Evolutionary conservation across 164 flowering plant genomes (phyloP).

Genomic region (Taxillus chinensis): DNA sequence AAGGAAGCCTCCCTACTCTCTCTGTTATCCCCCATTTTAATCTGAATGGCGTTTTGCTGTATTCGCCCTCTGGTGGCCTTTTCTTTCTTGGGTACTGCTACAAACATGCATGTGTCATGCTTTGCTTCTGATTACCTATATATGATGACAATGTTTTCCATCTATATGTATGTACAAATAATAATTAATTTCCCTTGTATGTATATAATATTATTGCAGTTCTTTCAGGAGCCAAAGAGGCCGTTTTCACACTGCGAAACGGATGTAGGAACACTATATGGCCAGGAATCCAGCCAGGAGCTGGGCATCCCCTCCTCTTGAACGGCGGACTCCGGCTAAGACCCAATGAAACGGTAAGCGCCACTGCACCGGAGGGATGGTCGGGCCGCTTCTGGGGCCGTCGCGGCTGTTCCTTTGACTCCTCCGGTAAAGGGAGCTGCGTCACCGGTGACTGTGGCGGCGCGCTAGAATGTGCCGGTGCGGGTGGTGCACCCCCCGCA

Average conservation of each 20-base stretch:
- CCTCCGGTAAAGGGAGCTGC: constrained; percentile 23
- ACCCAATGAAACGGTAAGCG: constrained; percentile 8
- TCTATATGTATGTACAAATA: too few relatives aligned
- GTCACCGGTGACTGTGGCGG: constrained; percentile 40
- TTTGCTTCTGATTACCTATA: too few relatives aligned
- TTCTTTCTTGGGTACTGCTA: too few relatives aligned
- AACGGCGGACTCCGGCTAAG: constrained; percentile 26
- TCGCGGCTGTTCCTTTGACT: constrained; percentile 21
- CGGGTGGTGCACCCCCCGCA: constrained; percentile 34
- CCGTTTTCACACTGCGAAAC: constrained; percentile 29
- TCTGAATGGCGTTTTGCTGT: too few relatives aligned
- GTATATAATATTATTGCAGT: background rate
- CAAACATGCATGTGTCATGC: too few relatives aligned
- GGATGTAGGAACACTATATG: constrained; percentile 24
- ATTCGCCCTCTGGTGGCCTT: too few relatives aligned
- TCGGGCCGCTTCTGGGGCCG: constrained; percentile 47
- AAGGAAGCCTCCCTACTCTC: too few relatives aligned
- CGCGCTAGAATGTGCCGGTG: constrained; percentile 23
- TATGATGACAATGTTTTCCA: too few relatives aligned
- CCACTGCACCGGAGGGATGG: constrained; percentile 26
- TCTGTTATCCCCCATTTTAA: too few relatives aligned
- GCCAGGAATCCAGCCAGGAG: constrained; percentile 35
- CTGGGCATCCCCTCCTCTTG: constrained; percentile 20
- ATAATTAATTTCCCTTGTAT: too few relatives aligned
- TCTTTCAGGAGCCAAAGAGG: constrained; percentile 18